Evolutionary conservation across 2,329 filamentous ascomycete genomes (phyloP).

Genomic region (Xylaria sp.): DNA sequence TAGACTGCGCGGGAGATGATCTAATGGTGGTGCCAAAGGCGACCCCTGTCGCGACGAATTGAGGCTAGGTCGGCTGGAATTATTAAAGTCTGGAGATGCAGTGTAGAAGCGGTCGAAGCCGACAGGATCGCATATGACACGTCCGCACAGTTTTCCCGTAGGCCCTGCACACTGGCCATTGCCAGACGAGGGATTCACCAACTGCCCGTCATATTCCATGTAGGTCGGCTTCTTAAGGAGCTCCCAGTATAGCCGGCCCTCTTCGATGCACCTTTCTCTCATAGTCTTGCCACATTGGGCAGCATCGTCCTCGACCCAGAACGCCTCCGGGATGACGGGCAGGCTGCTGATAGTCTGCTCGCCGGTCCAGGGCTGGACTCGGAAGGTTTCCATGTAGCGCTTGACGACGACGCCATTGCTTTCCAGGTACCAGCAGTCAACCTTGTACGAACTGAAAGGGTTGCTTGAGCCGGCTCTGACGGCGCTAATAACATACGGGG

Average conservation of each 20-base stretch:
- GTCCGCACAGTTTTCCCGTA: constrained; percentile 43
- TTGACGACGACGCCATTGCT: constrained; percentile 42
- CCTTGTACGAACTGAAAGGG: constrained; percentile 6
- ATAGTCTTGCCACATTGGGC: constrained; percentile 40
- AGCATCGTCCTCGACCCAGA: constrained; percentile 47
- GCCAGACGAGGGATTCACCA: constrained; percentile 42
- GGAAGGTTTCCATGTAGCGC: constrained; percentile 46
- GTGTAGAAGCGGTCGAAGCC: constrained; percentile 46
- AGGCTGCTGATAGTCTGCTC: constrained; percentile 51
- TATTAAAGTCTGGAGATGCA: constrained; percentile 32
- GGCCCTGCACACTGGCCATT: constrained; percentile 35
- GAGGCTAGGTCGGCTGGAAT: not conserved
- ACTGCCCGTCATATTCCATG: constrained; percentile 52
- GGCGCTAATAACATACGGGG: constrained; percentile 49
- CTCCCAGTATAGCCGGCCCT: constrained; percentile 54
- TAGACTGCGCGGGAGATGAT: constrained; percentile 48
- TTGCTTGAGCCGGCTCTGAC: constrained; percentile 31
- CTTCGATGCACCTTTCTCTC: constrained; percentile 45
- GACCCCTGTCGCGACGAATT: constrained; percentile 17
- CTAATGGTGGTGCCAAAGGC: constrained; percentile 34
- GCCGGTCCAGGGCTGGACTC: constrained; percentile 47
- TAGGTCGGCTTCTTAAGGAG: constrained; percentile 52
- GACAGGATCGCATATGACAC: constrained; percentile 52
- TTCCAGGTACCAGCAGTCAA: constrained; percentile 51
- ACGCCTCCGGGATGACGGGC: constrained; percentile 49